phyloP scores from a whole-genome alignment of 2,329 filamentous ascomycete genomes.

The Exophiala sp. region DNA sequence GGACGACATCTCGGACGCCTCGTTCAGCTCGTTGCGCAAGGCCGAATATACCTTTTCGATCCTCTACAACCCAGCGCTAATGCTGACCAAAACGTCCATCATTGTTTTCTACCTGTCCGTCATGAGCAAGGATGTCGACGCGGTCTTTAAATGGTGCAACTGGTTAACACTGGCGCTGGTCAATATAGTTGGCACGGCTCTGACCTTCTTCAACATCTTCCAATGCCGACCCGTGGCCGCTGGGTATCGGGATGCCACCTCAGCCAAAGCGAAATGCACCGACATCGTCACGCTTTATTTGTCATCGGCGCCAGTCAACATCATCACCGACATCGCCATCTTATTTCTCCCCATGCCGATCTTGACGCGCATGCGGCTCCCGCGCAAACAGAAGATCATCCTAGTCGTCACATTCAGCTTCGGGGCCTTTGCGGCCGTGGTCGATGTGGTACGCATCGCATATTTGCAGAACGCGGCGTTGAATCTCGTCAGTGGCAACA shows the following conservation, averaged over 20 bases:
- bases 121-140: constrained; percentile 61
- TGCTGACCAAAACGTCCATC: constrained; percentile 75
- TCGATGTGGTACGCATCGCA: constrained; percentile 84
- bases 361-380: constrained; percentile 76
- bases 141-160: constrained; percentile 73
- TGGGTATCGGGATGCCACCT: constrained; percentile 53
- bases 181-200: constrained; percentile 67
- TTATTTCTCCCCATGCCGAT: constrained; percentile 84
- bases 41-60: constrained; percentile 56
- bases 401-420: constrained; percentile 79
- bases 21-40: constrained; percentile 37
- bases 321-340: constrained; percentile 83
- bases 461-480: constrained; percentile 70
- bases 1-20: constrained; percentile 32
- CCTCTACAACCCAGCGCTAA: constrained; percentile 42
- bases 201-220: constrained; percentile 82
- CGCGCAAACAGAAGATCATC: constrained; percentile 79
- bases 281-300: constrained; percentile 61
- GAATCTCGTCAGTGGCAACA: constrained; percentile 36
- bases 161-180: constrained; percentile 71
- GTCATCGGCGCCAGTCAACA: constrained; percentile 79
- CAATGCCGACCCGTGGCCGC: constrained; percentile 73
- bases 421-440: constrained; percentile 78
- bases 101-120: constrained; percentile 83
- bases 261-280: constrained; percentile 48